Evolutionary conservation across 768 basidiomycete genomes (phyloP).

Genomic region (Calocybe gangraenosa): DNA sequence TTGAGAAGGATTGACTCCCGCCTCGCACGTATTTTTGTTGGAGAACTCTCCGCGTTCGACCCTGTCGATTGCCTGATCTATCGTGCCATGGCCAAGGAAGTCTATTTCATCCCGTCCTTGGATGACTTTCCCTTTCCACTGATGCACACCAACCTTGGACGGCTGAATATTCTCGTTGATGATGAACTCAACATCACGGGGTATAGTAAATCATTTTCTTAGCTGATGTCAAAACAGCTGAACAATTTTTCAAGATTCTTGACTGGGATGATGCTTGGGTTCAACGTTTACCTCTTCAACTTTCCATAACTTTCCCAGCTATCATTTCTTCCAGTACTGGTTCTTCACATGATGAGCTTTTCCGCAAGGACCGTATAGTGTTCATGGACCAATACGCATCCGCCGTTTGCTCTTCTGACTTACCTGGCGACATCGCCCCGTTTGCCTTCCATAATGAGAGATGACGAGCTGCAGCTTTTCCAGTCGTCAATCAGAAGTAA

Average conservation of each 20-base stretch:
- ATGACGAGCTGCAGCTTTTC: constrained; percentile 1
- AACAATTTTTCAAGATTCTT: constrained; percentile 7
- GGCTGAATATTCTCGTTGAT: constrained; percentile 5
- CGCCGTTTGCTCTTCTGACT: constrained; percentile 4
- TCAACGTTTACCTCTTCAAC: constrained; percentile 9
- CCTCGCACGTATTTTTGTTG: constrained; percentile 9
- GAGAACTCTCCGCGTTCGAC: constrained; percentile 11
- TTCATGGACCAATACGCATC: constrained; percentile 9
- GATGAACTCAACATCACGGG: constrained; percentile 6
- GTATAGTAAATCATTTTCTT: constrained; percentile 4
- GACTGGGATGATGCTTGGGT: constrained; percentile 10
- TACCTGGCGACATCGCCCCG: constrained; percentile 7
- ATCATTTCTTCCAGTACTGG: constrained; percentile 2
- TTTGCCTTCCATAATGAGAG: constrained; percentile 7
- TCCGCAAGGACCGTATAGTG: constrained; percentile 7
- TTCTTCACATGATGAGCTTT: constrained; percentile 6
- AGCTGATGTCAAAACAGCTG: constrained; percentile 1
- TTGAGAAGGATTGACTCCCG: constrained; percentile 10
- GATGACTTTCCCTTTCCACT: no score
- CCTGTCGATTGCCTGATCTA: constrained; percentile 10
- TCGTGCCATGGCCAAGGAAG: constrained; percentile 12
- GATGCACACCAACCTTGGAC: constrained; percentile 8
- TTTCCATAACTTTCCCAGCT: constrained; percentile 3
- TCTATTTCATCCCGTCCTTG: not conserved
- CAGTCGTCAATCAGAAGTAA: constrained; percentile 7